Base-by-base conservation (phyloP, 139 green algal genomes). In the Bryopsis sp. region DNA sequence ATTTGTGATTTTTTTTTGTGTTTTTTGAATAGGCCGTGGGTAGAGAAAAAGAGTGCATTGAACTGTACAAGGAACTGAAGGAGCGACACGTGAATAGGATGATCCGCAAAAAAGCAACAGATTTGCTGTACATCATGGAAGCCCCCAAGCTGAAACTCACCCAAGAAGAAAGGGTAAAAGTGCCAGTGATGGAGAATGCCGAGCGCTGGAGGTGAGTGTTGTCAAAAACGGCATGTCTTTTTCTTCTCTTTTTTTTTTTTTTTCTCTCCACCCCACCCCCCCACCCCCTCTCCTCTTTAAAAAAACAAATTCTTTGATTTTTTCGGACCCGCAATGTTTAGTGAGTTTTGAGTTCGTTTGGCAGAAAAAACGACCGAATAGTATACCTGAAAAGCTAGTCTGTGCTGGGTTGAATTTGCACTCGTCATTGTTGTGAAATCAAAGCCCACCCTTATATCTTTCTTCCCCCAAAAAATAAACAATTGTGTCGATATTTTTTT, bases 101-200 rank as follows among this genome's bases (percentile, higher is more conserved):
- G 48, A 68, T 84, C 0, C 66, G 75, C 34, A 81, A 82, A 38
- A 78, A 86, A 66, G 78, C 77, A 11, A 47, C 38, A 0, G 63
- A 75, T 3, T 36, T 68, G 3, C 59, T 59, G n/a, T 77, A 72
- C 62, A 77, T 80, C 43, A 50, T 79, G 43, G 74, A 79, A 47
- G 89, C 89, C 0, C 89, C 89, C 3, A 89, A 88, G 66, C 73
- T 96, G 68, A 74, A 83, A 59, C 35, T 90, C 2, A 54, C 68
- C 2, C 62, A 78, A 1, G 84, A 96, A 1, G 90, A 96, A 73
- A 73, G 68, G 2, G 82, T 95, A 28, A 79, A 82, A 26, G 80
- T 95, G 0, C 88, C 89, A 0, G 70, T 92, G 26, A 70, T 95
- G 0, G 76, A 85, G 15, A 78, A 76, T 36, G 64, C 84, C 7